A percentile compares a stretch with the other conserved stretches of the same genome.
Evolutionary conservation across 2,329 filamentous ascomycete genomes (phyloP).

Genomic region (Fusarium lateritium): DNA sequence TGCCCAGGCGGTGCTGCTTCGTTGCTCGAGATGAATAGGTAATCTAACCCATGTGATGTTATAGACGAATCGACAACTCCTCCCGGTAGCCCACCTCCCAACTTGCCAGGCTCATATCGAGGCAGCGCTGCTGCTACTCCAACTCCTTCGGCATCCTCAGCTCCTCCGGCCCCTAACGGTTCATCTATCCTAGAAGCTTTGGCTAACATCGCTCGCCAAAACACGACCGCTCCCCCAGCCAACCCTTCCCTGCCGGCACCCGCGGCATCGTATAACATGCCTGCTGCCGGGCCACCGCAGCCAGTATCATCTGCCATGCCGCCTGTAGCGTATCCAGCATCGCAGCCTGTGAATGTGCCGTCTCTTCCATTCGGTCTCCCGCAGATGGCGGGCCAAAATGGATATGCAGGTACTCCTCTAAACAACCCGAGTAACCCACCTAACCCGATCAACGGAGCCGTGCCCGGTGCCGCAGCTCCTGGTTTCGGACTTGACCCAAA

Average conservation of each 20-base stretch:
- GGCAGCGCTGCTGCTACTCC: slow-evolving; percentile 40
- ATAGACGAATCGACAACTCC: slow-evolving; percentile 81
- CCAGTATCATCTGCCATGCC: slow-evolving; percentile 51
- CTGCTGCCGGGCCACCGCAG: slow-evolving; percentile 53
- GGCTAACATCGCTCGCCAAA: slow-evolving; percentile 85
- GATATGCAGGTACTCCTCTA: slow-evolving; percentile 49
- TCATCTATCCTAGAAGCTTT: slow-evolving; percentile 82
- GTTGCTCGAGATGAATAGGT: slow-evolving; percentile 25
- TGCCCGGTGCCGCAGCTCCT: slow-evolving; percentile 48
- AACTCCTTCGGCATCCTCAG: slow-evolving; percentile 52
- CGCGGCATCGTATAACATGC: slow-evolving; percentile 60
- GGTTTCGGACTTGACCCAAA: slow-evolving; percentile 64
- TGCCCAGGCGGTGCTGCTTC: slow-evolving; percentile 8
- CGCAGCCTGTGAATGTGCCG: slow-evolving; percentile 73
- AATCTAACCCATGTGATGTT: slow-evolving; percentile 58
- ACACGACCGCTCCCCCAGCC: slow-evolving; percentile 65
- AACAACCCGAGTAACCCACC: slow-evolving; percentile 49
- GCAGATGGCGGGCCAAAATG: slow-evolving; percentile 56
- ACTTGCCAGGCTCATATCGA: slow-evolving; percentile 59
- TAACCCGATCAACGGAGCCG: slow-evolving; percentile 52
- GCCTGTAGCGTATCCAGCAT: slow-evolving; percentile 57
- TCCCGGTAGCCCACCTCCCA: slow-evolving; percentile 71
- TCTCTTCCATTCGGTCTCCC: slow-evolving; percentile 60
- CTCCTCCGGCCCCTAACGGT: slow-evolving; percentile 60
- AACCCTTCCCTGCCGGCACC: slow-evolving; percentile 57